Evolutionary conservation across 371 early-diverging fungal genomes (phyloP).

Genomic region (Saksenaea oblongispora): DNA sequence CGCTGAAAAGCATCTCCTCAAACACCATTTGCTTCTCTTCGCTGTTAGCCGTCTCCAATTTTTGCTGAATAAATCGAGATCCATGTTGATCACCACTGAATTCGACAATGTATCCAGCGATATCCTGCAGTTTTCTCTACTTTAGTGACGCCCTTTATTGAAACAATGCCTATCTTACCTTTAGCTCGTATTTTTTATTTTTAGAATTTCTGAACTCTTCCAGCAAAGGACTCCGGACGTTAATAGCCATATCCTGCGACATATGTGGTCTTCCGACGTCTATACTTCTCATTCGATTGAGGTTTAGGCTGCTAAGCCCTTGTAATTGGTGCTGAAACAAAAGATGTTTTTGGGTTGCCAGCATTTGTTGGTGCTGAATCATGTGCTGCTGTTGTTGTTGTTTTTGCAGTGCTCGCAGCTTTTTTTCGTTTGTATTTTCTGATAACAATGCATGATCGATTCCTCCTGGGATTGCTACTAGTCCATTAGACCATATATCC

Average conservation of each 20-base stretch:
- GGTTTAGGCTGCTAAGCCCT: constrained; percentile 10
- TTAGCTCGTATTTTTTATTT: constrained; percentile 90
- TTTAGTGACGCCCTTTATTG: background rate
- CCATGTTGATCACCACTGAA: constrained; percentile 99
- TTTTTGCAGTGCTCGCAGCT: constrained; percentile 54
- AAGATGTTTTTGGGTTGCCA: constrained; percentile 51
- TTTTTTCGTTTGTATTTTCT: constrained; percentile 43
- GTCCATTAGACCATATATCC: constrained; percentile 26
- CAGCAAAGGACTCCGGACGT: constrained; percentile 78
- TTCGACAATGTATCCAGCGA: constrained; percentile 92
- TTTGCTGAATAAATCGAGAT: constrained; percentile 99
- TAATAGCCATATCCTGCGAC: constrained; percentile 44
- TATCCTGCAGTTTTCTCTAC: constrained; percentile 70
- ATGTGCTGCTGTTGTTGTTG: constrained; percentile 41
- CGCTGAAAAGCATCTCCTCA: constrained; percentile 91
- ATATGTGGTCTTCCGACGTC: background rate
- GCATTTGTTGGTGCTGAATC: constrained; percentile 40
- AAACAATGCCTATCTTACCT: constrained; percentile 33
- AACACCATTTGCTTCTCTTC: constrained; percentile 98
- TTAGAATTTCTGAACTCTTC: constrained; percentile 96
- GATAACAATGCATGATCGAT: constrained; percentile 22
- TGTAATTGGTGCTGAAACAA: constrained; percentile 58
- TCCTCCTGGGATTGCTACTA: constrained; percentile 34
- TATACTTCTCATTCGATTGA: background rate
- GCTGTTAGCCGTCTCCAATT: constrained; percentile 88